A percentile compares a stretch with the other conserved stretches of the same genome.
These are phyloP conservation scores for Fusarium mangiferae DNA, from an alignment of 2,329 filamentous ascomycete species.

Conservation along the genomic window DNA sequence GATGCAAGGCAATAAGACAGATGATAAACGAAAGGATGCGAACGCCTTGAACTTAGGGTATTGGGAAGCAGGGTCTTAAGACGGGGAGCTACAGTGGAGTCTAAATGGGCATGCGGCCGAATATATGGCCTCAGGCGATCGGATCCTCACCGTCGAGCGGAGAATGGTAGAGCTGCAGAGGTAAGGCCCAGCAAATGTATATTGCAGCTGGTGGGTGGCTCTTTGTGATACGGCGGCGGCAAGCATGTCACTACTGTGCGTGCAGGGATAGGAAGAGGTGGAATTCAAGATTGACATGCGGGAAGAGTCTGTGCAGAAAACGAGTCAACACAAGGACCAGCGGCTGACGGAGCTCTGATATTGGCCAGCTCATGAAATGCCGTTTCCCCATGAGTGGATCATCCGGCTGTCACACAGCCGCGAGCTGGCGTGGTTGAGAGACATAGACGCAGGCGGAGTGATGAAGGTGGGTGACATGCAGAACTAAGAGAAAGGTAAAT, in stretches of 20 bases:
- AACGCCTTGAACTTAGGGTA: conserved; percentile 6
- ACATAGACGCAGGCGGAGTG: conserved; percentile 36
- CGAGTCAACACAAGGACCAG: conserved; percentile 48
- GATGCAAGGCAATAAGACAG: conserved; percentile 3
- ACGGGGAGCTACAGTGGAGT: conserved; percentile 38
- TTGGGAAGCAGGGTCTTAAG: conserved; percentile 41
- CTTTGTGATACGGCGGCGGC: conserved; percentile 41
- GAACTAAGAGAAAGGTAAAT: conserved; percentile 14
- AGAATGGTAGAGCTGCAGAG: conserved; percentile 25
- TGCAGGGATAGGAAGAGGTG: conserved; percentile 30
- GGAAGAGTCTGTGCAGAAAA: conserved; percentile 36
- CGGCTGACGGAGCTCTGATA: conserved; percentile 62
- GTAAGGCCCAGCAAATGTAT: conserved; percentile 30
- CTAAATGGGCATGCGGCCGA: conserved; percentile 36
- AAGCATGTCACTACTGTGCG: conserved; percentile 28
- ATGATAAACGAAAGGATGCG: conserved; percentile 33
- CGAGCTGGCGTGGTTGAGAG: conserved; percentile 34
- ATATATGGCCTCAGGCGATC: conserved; percentile 44
- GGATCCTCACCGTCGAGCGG: conserved; percentile 31
- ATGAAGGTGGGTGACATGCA: conserved; percentile 44
- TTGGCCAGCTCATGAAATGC: conserved; percentile 57
- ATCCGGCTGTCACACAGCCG: conserved; percentile 43
- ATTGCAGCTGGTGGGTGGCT: conserved; percentile 32
- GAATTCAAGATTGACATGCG: conserved; percentile 47
- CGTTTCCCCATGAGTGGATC: conserved; percentile 40